Evolutionary conservation across 2,329 filamentous ascomycete genomes (phyloP), one percentile per base, ranked within the genome.

Genomic region (Colletotrichum incanum): DNA sequence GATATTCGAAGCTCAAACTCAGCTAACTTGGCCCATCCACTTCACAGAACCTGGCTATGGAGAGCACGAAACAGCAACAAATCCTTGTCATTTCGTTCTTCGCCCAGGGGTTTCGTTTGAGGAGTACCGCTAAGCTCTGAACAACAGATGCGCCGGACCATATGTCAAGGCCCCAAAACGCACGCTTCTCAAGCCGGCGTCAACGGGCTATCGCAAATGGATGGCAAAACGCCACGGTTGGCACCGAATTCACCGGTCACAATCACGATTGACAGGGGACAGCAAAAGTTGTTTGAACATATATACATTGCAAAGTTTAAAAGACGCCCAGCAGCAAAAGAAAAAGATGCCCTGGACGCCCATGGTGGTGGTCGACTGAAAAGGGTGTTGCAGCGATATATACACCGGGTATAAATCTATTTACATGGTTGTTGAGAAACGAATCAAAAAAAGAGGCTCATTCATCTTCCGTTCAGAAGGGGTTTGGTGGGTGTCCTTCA

Each of bases 401-500:
- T 69, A 69, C 69, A 69, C 65, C 65, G 45, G 65, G 65, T 55
- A 69, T 69, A 72, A 66, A 72, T 69, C 52, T 72, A 72, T 69
- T 69, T 69, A 72, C 69, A 65, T 72, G 23, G 20, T 55, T 31
- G 26, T 63, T 39, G 65, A 69, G 69, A 72, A 69, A 49, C 65
- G 65, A 72, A 65, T 54, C 59, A 50, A 41, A 23, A 9, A 11
- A 14, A 34, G 56, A 50, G 18, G 45, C 59, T 72, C 65, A 49
- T 64, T 59, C 68, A 67, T 52, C 39, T 43, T 72, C 52, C 31
- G 5, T 31, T 31, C 16, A 26, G 28, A 54, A 28, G 20, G 23
- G 3, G 37, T 43, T 16, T 47, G 12, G 11, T 8, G 3, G 14
- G 1, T 16, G 4, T 34, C 20, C 12, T 26, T 49, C 58, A 18